Evolutionary conservation across 2,329 filamentous ascomycete genomes (phyloP), one percentile per base, ranked within the genome.

Genomic region (Esteya vermicola): DNA sequence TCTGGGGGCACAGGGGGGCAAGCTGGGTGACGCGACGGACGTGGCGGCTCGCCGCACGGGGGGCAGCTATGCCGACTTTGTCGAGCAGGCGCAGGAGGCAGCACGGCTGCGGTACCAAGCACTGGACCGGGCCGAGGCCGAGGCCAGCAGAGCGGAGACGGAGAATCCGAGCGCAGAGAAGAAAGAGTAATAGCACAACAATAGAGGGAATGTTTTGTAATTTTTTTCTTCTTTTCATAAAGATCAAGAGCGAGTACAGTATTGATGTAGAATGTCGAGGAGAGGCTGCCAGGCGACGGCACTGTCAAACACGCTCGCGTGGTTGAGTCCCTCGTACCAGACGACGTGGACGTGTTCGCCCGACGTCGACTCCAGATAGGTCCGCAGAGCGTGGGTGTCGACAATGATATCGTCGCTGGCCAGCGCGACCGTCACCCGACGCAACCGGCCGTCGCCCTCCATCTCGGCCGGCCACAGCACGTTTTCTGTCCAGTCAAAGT

Each of bases 1-100:
- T 2, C 59, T 85, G 14, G 80, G 80, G 0, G 79, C 78, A 2
- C 70, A 78, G 50, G 78, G 78, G 1, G 70, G 75, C n/a, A 78
- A 78, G 51, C 57, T 81, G 28, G 80, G 80, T 12, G 78, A 84
- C 56, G 79, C 80, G 22, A 64, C 66, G 8, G 68, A 75, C 51
- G 65, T 81, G 51, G 78, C 78, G 20, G 69, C 71, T 45, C 63
- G 70, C 47, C 69, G 71, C 52, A 81, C 77, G 4, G 69, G 65
- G 51, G 67, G 61, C 30, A 25, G 39, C 6, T 79, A 78, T 48
- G 60, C 65, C 1, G 73, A 72, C 39, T 83, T 82, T 52, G 62
- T 81, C 40, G 70, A 69, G 45, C 71, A 72, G 50, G 75, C 73
- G 20, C 75, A 75, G 53, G 76, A 81, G 40, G 72, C 71, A 55